These are phyloP conservation scores for Exophiala spinifera DNA, from an alignment of 2,329 filamentous ascomycete species.

Conservation along the genomic window DNA sequence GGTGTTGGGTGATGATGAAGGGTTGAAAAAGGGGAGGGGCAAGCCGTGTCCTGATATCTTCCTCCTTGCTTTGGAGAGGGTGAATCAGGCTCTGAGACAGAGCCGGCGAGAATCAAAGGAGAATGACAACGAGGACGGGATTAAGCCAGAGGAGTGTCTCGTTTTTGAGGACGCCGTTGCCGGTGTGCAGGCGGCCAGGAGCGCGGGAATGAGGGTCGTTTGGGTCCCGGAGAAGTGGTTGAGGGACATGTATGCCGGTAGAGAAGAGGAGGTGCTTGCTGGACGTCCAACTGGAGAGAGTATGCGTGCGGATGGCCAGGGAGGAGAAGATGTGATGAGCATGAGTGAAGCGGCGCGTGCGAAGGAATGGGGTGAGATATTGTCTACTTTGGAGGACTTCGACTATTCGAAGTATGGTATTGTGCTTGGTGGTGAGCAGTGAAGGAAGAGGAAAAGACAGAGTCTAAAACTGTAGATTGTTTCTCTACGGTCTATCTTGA, in stretches of 20 bases:
- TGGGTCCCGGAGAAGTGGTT: slow-evolving; percentile 85
- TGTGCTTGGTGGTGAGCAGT: neutral
- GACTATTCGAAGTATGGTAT: slow-evolving; percentile 61
- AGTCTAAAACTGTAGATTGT: too few species aligned
- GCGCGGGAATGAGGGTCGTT: slow-evolving; percentile 89
- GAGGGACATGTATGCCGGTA: slow-evolving; percentile 68
- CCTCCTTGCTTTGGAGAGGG: slow-evolving; percentile 73
- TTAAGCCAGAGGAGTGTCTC: slow-evolving; percentile 81
- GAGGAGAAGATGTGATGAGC: slow-evolving; percentile 37
- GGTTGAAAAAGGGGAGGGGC: slow-evolving; percentile 72
- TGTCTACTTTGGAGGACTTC: slow-evolving; percentile 55
- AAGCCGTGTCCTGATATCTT: slow-evolving; percentile 96
- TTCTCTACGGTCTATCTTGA: too few species aligned
- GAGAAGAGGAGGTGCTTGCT: slow-evolving; percentile 77
- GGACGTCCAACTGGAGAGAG: slow-evolving; percentile 73
- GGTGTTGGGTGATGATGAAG: slow-evolving; percentile 78
- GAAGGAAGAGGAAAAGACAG: too few species aligned
- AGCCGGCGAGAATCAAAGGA: slow-evolving; percentile 42
- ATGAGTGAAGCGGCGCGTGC: slow-evolving; percentile 49
- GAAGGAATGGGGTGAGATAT: slow-evolving; percentile 58
- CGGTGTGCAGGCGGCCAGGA: slow-evolving; percentile 82
- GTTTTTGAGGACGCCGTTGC: slow-evolving; percentile 95
- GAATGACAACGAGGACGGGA: slow-evolving; percentile 49
- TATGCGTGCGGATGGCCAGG: slow-evolving; percentile 32
- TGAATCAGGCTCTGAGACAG: slow-evolving; percentile 71